Percentiles rank a stretch among this genome's conserved stretches.
Evolutionary conservation across 1,284 basidiomycete species (phyloP).

Genomic region (Leccinum huronense): DNA sequence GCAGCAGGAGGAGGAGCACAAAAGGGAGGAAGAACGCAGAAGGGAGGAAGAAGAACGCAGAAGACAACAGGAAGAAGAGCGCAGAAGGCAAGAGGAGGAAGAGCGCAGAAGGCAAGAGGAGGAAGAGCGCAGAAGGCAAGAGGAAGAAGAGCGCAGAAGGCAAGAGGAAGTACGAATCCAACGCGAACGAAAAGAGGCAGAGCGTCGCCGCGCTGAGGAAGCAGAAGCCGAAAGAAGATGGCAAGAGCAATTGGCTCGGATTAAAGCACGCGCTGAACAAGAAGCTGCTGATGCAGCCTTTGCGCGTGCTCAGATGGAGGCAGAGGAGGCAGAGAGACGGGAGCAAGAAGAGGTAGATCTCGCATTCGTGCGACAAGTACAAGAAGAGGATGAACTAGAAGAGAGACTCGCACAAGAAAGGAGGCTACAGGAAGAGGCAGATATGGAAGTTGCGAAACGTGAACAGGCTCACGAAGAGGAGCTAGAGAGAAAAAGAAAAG

Average conservation of each 20-base stretch:
- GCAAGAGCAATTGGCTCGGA: constrained; percentile 34
- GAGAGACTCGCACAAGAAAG: constrained; percentile 23
- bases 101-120: constrained; percentile 23
- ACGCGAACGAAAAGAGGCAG: constrained; percentile 23
- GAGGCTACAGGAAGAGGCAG: constrained; percentile 33
- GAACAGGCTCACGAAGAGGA: constrained; percentile 42
- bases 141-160: constrained; percentile 21
- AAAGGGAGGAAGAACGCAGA: constrained; percentile 22
- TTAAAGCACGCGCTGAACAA: constrained; percentile 33
- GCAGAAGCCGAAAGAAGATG: constrained; percentile 33
- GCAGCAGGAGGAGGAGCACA: constrained; percentile 18
- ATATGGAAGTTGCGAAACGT: constrained; percentile 33
- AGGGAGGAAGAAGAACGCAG: constrained; percentile 23
- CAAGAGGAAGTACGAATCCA: constrained; percentile 23
- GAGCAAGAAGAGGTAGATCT: constrained; percentile 36
- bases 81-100: constrained; percentile 25
- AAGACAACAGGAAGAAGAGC: constrained; percentile 21
- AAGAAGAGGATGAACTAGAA: constrained; percentile 34
- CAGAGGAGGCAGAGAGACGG: constrained; percentile 32
- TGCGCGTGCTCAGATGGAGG: constrained; percentile 35
- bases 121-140: constrained; percentile 23
- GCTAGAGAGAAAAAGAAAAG: constrained; percentile 37
- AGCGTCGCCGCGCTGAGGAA: constrained; percentile 25
- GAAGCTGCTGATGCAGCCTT: constrained; percentile 37
- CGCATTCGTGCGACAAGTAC: constrained; percentile 28